phyloP scores from a whole-genome alignment of 805 yeast species.

The Diddensiella caesifluorescens region DNA sequence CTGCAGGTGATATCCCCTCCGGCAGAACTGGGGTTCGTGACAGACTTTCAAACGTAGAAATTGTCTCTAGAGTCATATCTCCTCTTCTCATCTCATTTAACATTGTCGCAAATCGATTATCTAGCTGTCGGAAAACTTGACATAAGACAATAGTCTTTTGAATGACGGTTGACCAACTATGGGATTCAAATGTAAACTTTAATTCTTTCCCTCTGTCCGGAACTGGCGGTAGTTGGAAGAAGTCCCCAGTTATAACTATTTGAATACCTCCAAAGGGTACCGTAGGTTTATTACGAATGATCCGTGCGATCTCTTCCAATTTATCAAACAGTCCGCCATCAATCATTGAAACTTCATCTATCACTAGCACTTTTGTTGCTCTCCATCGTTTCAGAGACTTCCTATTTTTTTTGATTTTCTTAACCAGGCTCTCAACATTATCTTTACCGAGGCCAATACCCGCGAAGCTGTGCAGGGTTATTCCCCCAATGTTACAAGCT shows the following conservation, averaged over 20 bases:
- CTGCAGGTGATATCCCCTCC: slow-evolving; percentile 86
- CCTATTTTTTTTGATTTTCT: slow-evolving; percentile 44
- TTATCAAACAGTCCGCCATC: slow-evolving; percentile 75
- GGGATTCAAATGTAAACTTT: slow-evolving; percentile 69
- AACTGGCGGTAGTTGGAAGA: slow-evolving; percentile 93
- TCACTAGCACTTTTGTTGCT: slow-evolving; percentile 60
- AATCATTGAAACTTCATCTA: slow-evolving; percentile 95
- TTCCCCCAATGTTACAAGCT: slow-evolving; percentile 89
- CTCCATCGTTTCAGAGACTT: slow-evolving; percentile 55
- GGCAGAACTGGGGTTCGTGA: slow-evolving; percentile 49
- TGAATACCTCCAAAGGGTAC: slow-evolving; percentile 94
- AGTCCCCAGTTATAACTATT: slow-evolving; percentile 86
- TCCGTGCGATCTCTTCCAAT: slow-evolving; percentile 62
- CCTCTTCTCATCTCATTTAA: slow-evolving; percentile 80
- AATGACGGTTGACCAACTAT: slow-evolving; percentile 61
- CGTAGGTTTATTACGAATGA: slow-evolving; percentile 42
- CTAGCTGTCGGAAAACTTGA: slow-evolving; percentile 83
- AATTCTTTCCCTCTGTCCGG: slow-evolving; percentile 30
- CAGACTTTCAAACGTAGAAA: slow-evolving; percentile 45
- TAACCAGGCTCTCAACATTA: slow-evolving; percentile 40
- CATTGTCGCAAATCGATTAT: slow-evolving; percentile 66
- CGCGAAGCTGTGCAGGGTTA: slow-evolving; percentile 77
- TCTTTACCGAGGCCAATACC: slow-evolving; percentile 79
- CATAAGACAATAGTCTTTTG: slow-evolving; percentile 63
- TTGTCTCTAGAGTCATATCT: slow-evolving; percentile 45